phyloP scores from a whole-genome alignment of 306 rosid species.

The Quercus berberidifolia region DNA sequence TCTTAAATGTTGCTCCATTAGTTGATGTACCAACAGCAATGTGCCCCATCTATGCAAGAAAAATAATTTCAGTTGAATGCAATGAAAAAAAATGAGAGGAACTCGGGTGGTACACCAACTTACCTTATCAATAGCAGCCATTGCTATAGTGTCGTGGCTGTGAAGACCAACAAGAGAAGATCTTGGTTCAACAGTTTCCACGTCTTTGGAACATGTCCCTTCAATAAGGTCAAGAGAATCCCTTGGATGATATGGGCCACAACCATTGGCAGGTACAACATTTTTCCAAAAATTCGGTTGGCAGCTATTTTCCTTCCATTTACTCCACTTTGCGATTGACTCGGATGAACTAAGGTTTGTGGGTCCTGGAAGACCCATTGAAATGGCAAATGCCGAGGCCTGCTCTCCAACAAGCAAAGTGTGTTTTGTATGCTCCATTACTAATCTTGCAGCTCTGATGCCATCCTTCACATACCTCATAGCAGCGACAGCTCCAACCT shows the following conservation, averaged over 20 bases:
- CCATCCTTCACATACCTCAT: slow-evolving; percentile 94
- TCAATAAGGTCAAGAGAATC: slow-evolving; percentile 23
- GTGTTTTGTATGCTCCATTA: slow-evolving; percentile 73
- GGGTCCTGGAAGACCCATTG: slow-evolving; percentile 95
- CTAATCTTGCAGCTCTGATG: slow-evolving; percentile 80
- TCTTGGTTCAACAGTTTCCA: slow-evolving; percentile 28
- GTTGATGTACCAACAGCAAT: slow-evolving; percentile 94
- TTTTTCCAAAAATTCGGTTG: slow-evolving; percentile 90
- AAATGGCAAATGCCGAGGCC: slow-evolving; percentile 81
- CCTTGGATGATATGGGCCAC: slow-evolving; percentile 73
- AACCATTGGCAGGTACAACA: slow-evolving; percentile 46
- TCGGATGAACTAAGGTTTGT: slow-evolving; percentile 77
- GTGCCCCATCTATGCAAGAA: slow-evolving; percentile 61
- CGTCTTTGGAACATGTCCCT: slow-evolving; percentile 33
- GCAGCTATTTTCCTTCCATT: slow-evolving; percentile 72
- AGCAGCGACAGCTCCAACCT: slow-evolving; percentile 95
- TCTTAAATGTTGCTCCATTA: slow-evolving; percentile 91
- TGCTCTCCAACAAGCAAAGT: slow-evolving; percentile 90
- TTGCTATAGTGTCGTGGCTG: slow-evolving; percentile 90
- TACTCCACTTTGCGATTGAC: slow-evolving; percentile 65
- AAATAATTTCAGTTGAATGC: slow-evolving; percentile 1
- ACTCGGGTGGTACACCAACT: slow-evolving; percentile 10
- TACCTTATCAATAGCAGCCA: slow-evolving; percentile 88
- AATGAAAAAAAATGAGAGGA: not conserved
- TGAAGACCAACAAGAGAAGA: slow-evolving; percentile 50